Evolutionary conservation across 2,329 filamentous ascomycete species (phyloP).

Genomic region (Sclerotinia borealis): DNA sequence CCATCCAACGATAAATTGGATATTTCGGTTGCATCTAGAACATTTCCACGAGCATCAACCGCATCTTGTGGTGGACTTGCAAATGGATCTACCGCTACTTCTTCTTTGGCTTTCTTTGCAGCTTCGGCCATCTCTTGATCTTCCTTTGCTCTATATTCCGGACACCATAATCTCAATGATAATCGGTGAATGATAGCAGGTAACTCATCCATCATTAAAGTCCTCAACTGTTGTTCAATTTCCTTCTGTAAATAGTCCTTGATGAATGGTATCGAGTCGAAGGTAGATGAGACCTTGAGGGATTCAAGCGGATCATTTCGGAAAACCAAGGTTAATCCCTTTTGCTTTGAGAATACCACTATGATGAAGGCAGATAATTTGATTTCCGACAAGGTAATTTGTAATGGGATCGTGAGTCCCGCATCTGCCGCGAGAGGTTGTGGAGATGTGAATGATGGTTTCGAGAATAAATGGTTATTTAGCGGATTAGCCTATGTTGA

Average conservation of each 20-base stretch:
- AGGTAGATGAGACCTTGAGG: slow-evolving; percentile 96
- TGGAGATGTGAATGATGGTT: slow-evolving; percentile 87
- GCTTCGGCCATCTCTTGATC: slow-evolving; percentile 45
- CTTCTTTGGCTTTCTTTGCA: slow-evolving; percentile 45
- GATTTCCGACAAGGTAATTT: slow-evolving; percentile 93
- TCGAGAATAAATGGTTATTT: slow-evolving; percentile 90
- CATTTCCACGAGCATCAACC: slow-evolving; percentile 73
- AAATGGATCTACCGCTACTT: slow-evolving; percentile 65
- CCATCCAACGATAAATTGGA: slow-evolving; percentile 74
- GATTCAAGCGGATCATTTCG: slow-evolving; percentile 97
- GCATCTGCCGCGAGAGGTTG: slow-evolving; percentile 86
- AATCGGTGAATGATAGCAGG: slow-evolving; percentile 93
- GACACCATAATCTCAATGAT: slow-evolving; percentile 82
- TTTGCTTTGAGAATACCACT: slow-evolving; percentile 93
- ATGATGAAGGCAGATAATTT: slow-evolving; percentile 96
- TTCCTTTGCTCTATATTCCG: slow-evolving; percentile 70
- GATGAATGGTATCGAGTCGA: slow-evolving; percentile 97
- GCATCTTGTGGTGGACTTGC: slow-evolving; percentile 75
- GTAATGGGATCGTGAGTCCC: slow-evolving; percentile 91
- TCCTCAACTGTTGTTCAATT: slow-evolving; percentile 87
- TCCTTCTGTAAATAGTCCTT: slow-evolving; percentile 94
- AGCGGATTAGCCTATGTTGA: slow-evolving; percentile 75
- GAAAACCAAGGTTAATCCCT: slow-evolving; percentile 93
- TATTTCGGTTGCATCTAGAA: slow-evolving; percentile 68
- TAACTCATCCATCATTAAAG: slow-evolving; percentile 95